phyloP scores from a whole-genome alignment of 495 filamentous ascomycete species.

The Aspergillus taichungensis region DNA sequence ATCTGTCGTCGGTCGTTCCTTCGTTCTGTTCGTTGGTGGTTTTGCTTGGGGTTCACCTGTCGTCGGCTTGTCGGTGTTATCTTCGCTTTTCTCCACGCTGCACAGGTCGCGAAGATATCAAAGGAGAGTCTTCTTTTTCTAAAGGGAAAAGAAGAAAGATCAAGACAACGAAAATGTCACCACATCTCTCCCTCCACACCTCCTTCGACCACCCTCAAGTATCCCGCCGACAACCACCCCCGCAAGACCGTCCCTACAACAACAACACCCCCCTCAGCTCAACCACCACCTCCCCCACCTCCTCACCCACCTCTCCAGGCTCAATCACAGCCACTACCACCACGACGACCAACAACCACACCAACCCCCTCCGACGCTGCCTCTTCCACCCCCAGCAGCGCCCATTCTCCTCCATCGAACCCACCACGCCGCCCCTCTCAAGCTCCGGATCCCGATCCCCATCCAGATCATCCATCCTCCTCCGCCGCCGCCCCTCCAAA shows the following conservation, averaged over 20 bases:
- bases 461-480: constrained; percentile 24
- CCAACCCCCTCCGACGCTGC: constrained; percentile 18
- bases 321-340: too few species aligned
- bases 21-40: neutral
- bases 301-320: constrained; percentile 16
- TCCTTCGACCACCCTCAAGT: constrained; percentile 12
- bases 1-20: neutral
- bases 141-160: too few species aligned
- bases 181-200: constrained; percentile 12
- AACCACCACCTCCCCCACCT: constrained; percentile 15
- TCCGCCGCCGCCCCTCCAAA: constrained; percentile 34
- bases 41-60: too few species aligned
- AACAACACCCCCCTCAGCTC: constrained; percentile 19
- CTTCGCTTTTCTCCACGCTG: too few species aligned
- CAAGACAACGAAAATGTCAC: too few species aligned
- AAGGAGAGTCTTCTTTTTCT: too few species aligned
- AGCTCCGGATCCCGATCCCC: constrained; percentile 23
- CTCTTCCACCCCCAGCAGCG: constrained; percentile 16
- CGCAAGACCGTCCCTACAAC: constrained; percentile 7
- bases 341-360: constrained; percentile 12
- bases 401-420: constrained; percentile 15
- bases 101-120: too few species aligned
- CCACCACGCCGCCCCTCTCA: constrained; percentile 20
- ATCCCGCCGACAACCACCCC: constrained; percentile 3
- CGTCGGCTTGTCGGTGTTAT: too few species aligned